A percentile compares a stretch with the other conserved stretches of the same genome.
Evolutionary conservation across 371 early-diverging fungal genomes (phyloP).

Genomic region (Fennellomyces sp.): DNA sequence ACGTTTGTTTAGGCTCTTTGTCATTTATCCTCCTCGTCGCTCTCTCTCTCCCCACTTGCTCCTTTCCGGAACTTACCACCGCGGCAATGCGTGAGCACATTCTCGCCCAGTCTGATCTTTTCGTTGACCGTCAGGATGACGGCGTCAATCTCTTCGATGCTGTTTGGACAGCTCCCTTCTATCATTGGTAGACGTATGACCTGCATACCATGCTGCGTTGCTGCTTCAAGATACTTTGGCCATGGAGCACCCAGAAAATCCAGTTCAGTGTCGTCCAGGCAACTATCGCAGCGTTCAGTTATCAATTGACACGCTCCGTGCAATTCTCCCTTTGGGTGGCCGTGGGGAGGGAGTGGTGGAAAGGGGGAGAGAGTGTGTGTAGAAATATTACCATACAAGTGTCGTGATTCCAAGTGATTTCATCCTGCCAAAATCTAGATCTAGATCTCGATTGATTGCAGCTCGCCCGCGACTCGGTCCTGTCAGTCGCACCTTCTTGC

Average conservation of each 20-base stretch:
- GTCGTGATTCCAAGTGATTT: slow-evolving; percentile 61
- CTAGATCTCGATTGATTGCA: slow-evolving; percentile 73
- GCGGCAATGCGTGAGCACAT: slow-evolving; percentile 77
- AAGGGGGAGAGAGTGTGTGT: not conserved
- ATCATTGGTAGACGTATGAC: slow-evolving; percentile 70
- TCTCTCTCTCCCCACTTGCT: not conserved
- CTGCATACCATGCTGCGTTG: slow-evolving; percentile 55
- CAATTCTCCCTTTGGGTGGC: not conserved
- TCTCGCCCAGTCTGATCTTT: slow-evolving; percentile 52
- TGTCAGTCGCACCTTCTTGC: slow-evolving; percentile 80
- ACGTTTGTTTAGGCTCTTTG: not conserved
- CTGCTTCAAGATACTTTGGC: slow-evolving; percentile 63
- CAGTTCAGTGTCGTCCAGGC: slow-evolving; percentile 73
- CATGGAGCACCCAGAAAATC: slow-evolving; percentile 73
- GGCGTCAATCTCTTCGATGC: slow-evolving; percentile 59
- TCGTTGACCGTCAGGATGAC: slow-evolving; percentile 58
- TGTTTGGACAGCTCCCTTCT: slow-evolving; percentile 75
- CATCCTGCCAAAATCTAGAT: slow-evolving; percentile 72
- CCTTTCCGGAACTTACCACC: slow-evolving; percentile 56
- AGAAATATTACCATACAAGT: slow-evolving; percentile 67
- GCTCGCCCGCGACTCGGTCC: slow-evolving; percentile 81
- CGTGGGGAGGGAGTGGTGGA: not conserved
- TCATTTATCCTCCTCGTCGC: not conserved
- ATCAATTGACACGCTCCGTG: not conserved
- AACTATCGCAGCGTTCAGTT: slow-evolving; percentile 46